Evolutionary conservation across 495 filamentous ascomycete genomes (phyloP).

Genomic region (Trichoderma erinaceum): DNA sequence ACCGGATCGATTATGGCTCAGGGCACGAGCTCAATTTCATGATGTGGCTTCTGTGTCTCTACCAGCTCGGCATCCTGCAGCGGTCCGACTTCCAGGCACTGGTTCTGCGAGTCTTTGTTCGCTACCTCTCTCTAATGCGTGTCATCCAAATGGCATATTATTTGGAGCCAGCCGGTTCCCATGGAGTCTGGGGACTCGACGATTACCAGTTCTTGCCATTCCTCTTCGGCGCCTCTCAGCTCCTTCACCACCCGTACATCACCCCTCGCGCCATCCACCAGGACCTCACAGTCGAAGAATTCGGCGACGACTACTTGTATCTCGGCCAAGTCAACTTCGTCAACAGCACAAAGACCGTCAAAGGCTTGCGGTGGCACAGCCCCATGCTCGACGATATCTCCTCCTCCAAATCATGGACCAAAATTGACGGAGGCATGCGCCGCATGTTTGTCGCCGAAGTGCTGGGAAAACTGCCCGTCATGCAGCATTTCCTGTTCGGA

Average conservation of each 20-base stretch:
- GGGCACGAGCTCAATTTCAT: constrained; percentile 96
- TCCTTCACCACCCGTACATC: constrained; percentile 79
- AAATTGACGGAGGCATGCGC: constrained; percentile 91
- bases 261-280: constrained; percentile 86
- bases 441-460: constrained; percentile 96
- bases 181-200: constrained; percentile 96
- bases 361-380: constrained; percentile 91
- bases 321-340: constrained; percentile 89
- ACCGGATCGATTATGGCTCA: constrained; percentile 93
- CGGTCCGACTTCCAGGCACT: constrained; percentile 61
- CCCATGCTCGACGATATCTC: constrained; percentile 98
- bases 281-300: constrained; percentile 76
- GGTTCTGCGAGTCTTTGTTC: constrained; percentile 69
- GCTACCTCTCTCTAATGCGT: constrained; percentile 77
- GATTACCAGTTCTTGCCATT: constrained; percentile 98
- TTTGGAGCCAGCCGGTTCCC: constrained; percentile 88
- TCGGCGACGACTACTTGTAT: constrained; percentile 75
- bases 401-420: constrained; percentile 81
- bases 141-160: constrained; percentile 83
- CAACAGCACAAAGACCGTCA: constrained; percentile 92
- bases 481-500: constrained; percentile 97
- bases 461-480: constrained; percentile 87
- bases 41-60: constrained; percentile 86
- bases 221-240: constrained; percentile 85
- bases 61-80: constrained; percentile 65